A percentile compares a stretch with the other conserved stretches of the same genome.
Evolutionary conservation across 495 filamentous ascomycete species (phyloP).

Genomic region (Podospora australis): DNA sequence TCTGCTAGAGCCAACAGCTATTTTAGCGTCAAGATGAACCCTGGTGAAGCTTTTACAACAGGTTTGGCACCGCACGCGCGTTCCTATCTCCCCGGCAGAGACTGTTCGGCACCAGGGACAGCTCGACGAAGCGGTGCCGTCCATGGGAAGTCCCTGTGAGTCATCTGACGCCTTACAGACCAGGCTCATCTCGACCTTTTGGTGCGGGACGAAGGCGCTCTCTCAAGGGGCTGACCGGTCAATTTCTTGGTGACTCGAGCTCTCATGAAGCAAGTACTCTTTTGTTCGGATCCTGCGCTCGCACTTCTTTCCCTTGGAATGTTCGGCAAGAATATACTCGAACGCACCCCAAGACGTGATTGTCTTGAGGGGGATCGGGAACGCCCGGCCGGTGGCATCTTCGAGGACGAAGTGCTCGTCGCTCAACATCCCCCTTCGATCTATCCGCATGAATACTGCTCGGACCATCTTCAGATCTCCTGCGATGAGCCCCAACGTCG

Average conservation of each 20-base stretch:
- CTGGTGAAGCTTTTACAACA: background rate
- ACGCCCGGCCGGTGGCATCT: background rate
- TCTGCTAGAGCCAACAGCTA: too few relatives aligned
- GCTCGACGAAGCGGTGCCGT: background rate
- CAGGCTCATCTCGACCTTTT: background rate
- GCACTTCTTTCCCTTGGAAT: slow-evolving; percentile 3
- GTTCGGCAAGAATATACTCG: slow-evolving; percentile 2
- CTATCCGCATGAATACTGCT: background rate
- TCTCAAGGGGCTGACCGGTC: background rate
- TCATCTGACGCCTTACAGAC: background rate
- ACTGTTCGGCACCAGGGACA: background rate
- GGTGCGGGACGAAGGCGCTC: background rate
- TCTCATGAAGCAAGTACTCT: background rate
- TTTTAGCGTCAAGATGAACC: too few relatives aligned
- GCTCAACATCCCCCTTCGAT: background rate
- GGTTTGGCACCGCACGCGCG: background rate
- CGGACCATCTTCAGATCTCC: background rate
- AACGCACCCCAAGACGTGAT: slow-evolving; percentile 6
- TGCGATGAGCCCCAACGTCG: too few relatives aligned
- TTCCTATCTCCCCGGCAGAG: background rate
- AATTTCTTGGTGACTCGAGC: background rate
- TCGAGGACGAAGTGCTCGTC: slow-evolving; percentile 1
- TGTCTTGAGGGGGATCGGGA: slow-evolving; percentile 1
- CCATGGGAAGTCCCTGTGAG: background rate
- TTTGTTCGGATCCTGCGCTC: background rate